These are phyloP conservation scores for Phytopythium litorale DNA, from an alignment of 352 stramenopile genomes.

Conservation along the genomic window DNA sequence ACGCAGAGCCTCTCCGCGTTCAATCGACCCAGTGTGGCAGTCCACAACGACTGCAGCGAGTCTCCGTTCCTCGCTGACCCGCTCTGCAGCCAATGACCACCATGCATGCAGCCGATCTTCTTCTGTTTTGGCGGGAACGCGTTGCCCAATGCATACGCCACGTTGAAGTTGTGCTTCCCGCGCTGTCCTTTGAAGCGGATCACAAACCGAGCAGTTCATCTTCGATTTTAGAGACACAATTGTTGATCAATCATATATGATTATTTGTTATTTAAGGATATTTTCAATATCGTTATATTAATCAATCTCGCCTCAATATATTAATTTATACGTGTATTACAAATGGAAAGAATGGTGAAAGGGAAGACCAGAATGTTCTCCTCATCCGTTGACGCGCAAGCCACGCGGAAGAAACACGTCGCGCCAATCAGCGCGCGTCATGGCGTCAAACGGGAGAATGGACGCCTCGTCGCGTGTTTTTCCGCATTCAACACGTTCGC, in stretches of 20 bases:
- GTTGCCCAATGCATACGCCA: not conserved
- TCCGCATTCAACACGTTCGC: not conserved
- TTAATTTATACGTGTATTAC: no score
- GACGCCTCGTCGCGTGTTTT: slow-evolving; percentile 5
- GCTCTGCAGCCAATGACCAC: no score
- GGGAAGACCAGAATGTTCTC: no score
- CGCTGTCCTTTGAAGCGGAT: not conserved
- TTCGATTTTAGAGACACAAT: no score
- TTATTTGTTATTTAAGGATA: no score
- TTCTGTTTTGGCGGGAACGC: not conserved
- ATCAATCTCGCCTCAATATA: no score
- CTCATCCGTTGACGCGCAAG: not conserved
- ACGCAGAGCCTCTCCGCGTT: not conserved
- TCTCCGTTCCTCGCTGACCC: not conserved
- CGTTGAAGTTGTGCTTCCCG: not conserved
- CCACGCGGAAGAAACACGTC: not conserved
- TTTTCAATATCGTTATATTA: no score
- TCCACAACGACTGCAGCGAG: not conserved
- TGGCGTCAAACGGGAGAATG: not conserved
- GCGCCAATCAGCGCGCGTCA: not conserved
- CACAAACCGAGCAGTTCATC: not conserved
- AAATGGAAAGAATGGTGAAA: no score
- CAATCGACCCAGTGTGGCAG: not conserved
- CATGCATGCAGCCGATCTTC: no score
- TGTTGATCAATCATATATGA: no score